Evolutionary conservation across 2,329 filamentous ascomycete genomes (phyloP).

Genomic region (Apiospora pterosperma): DNA sequence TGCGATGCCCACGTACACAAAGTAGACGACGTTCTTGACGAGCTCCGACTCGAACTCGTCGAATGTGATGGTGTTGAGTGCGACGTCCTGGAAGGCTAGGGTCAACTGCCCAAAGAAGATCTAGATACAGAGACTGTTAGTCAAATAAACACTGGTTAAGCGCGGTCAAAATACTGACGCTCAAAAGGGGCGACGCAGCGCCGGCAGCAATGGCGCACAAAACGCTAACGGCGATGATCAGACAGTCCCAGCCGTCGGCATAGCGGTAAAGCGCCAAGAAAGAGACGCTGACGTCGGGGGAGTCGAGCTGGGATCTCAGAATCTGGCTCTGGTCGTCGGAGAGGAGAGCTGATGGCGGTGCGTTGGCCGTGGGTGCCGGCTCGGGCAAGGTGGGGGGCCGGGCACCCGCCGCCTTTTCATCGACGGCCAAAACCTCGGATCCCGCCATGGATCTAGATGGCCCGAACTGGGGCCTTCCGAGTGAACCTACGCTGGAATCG

Average conservation of each 20-base stretch:
- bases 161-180: background rate
- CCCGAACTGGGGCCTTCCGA: background rate
- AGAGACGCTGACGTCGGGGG: background rate
- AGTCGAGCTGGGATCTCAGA: background rate
- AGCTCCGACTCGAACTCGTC: background rate
- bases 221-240: background rate
- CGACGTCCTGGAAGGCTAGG: background rate
- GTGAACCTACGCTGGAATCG: background rate
- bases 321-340: background rate
- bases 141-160: no score
- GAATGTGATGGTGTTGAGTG: background rate
- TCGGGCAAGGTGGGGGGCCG: background rate
- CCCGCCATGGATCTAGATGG: background rate
- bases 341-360: background rate
- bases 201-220: background rate
- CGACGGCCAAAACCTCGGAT: background rate
- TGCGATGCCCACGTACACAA: conserved; percentile 17
- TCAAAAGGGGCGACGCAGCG: background rate
- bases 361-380: background rate
- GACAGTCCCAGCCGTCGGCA: background rate
- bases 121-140: background rate
- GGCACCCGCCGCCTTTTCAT: background rate
- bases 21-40: conserved; percentile 8
- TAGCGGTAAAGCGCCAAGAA: background rate
- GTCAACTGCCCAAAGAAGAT: background rate